phyloP scores from a whole-genome alignment of 352 stramenopile genomes.

The Pythium rhizo-oryzae region DNA sequence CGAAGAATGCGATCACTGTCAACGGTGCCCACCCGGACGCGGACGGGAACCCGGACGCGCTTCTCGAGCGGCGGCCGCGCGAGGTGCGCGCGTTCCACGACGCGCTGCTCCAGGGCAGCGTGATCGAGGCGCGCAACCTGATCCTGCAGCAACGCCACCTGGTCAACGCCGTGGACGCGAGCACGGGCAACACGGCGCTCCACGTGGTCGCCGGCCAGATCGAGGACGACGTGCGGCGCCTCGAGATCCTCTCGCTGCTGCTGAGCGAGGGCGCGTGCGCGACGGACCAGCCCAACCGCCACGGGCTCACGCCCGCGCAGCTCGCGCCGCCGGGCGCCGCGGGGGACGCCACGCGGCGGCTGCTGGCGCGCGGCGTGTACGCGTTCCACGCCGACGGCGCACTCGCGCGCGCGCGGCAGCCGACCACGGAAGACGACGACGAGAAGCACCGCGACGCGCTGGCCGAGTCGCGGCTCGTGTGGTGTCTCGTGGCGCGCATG shows the following conservation, averaged over 20 bases:
- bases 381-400: slow-evolving; percentile 37
- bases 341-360: slow-evolving; percentile 29
- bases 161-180: slow-evolving; percentile 53
- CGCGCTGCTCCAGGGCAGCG: slow-evolving; percentile 45
- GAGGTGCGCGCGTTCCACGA: slow-evolving; percentile 52
- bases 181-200: slow-evolving; percentile 58
- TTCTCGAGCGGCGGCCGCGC: slow-evolving; percentile 11
- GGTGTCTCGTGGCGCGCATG: slow-evolving; percentile 62
- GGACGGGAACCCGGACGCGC: background rate
- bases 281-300: slow-evolving; percentile 45
- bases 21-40: background rate
- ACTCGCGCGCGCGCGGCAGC: slow-evolving; percentile 11
- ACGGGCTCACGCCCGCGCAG: slow-evolving; percentile 55
- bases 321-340: slow-evolving; percentile 26
- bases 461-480: slow-evolving; percentile 42
- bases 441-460: background rate
- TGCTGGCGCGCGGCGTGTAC: slow-evolving; percentile 59
- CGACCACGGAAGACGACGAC: background rate
- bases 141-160: slow-evolving; percentile 54
- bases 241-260: slow-evolving; percentile 50
- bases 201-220: slow-evolving; percentile 51
- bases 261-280: slow-evolving; percentile 60
- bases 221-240: slow-evolving; percentile 46
- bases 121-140: slow-evolving; percentile 54
- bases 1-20: background rate